Conservation (phyloP, 1,284 basidiomycete genomes). For the Sphagnurus paluster region DNA sequence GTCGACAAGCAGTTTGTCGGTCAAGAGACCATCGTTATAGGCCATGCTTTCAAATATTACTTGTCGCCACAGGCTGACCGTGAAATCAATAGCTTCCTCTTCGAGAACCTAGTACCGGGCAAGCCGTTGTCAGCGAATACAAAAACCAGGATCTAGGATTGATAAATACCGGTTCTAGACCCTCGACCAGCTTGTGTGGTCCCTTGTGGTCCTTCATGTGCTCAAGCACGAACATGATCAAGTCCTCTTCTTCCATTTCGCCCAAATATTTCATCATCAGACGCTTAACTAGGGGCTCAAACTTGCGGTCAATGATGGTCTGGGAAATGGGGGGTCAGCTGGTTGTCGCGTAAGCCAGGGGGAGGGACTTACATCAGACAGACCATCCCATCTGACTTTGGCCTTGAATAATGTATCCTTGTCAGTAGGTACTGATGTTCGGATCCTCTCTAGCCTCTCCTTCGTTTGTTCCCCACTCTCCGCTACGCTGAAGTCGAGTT, state of each 20-base stretch:
- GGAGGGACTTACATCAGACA: constrained; percentile 67
- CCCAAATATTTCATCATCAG: constrained; percentile 84
- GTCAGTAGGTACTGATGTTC: constrained; percentile 66
- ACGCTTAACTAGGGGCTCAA: constrained; percentile 76
- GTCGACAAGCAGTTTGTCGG: constrained; percentile 76
- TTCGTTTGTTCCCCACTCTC: constrained; percentile 75
- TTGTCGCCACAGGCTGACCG: constrained; percentile 81
- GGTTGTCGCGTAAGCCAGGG: constrained; percentile 1
- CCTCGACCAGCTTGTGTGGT: constrained; percentile 81
- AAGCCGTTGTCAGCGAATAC: constrained; percentile 5
- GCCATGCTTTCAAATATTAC: constrained; percentile 90
- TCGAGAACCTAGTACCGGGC: constrained; percentile 68
- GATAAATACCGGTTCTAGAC: constrained; percentile 80
- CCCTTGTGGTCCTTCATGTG: constrained; percentile 85
- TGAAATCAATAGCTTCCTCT: constrained; percentile 80
- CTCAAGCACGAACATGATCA: constrained; percentile 88
- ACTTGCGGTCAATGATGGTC: constrained; percentile 77
- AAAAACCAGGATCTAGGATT: neutral
- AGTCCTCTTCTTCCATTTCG: constrained; percentile 85
- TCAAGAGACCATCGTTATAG: constrained; percentile 80
- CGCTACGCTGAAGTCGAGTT: constrained; percentile 81
- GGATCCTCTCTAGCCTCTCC: constrained; percentile 77
- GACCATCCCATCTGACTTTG: constrained; percentile 84
- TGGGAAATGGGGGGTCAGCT: constrained; percentile 30
- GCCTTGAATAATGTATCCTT: constrained; percentile 75